Evolutionary conservation across 2,329 filamentous ascomycete genomes (phyloP).

Genomic region (Stylonectria norvegica): DNA sequence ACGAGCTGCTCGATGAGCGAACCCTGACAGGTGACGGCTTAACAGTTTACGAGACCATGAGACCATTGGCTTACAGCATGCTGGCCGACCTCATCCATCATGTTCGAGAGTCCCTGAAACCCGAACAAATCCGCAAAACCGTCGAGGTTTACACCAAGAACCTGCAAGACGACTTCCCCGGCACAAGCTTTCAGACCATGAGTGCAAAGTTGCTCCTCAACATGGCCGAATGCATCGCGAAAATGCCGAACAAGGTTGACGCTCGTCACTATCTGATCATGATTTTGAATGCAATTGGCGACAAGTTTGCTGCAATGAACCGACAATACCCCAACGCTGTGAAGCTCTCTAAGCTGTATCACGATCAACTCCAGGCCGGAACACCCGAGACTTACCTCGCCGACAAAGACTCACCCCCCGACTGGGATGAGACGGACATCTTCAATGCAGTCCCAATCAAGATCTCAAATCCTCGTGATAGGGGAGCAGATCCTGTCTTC

Average conservation of each 20-base stretch:
- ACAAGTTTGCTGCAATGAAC: slow-evolving; percentile 99
- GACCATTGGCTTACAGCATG: slow-evolving; percentile 96
- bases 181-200: slow-evolving; percentile 99
- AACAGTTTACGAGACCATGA: slow-evolving; percentile 94
- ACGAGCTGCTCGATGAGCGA: slow-evolving; percentile 88
- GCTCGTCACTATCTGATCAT: slow-evolving; percentile 94
- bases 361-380: slow-evolving; percentile 61
- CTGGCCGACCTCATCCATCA: slow-evolving; percentile 97
- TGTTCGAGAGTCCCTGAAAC: slow-evolving; percentile 81
- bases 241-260: slow-evolving; percentile 87
- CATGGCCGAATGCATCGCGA: slow-evolving; percentile 97
- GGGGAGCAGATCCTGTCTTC: slow-evolving; percentile 82
- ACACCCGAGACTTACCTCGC: slow-evolving; percentile 76
- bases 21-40: slow-evolving; percentile 93
- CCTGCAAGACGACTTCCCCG: slow-evolving; percentile 90
- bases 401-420: slow-evolving; percentile 74
- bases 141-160: slow-evolving; percentile 98
- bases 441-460: slow-evolving; percentile 96
- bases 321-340: slow-evolving; percentile 91
- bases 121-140: slow-evolving; percentile 90
- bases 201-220: slow-evolving; percentile 95
- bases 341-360: slow-evolving; percentile 79
- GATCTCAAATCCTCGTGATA: slow-evolving; percentile 84
- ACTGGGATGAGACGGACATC: slow-evolving; percentile 98
- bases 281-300: slow-evolving; percentile 95